Evolutionary conservation across 2,329 filamentous ascomycete genomes (phyloP).

Genomic region (Diaporthe vaccinii): DNA sequence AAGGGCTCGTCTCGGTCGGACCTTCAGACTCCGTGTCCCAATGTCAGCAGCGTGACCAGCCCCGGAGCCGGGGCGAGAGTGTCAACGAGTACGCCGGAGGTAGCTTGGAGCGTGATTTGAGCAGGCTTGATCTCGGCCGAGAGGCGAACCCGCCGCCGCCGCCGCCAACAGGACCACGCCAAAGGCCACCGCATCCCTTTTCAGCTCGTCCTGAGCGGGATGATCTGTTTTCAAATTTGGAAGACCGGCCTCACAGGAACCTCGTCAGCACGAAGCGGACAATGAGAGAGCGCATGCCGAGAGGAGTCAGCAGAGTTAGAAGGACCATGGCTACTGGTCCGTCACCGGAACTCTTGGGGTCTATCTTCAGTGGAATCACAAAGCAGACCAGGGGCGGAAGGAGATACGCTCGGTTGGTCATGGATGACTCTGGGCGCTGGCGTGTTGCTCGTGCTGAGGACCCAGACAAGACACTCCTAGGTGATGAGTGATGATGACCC

Average conservation of each 20-base stretch:
- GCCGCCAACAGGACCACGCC: background rate
- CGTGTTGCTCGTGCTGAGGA: slow-evolving; percentile 16
- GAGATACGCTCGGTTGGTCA: slow-evolving; percentile 22
- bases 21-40: slow-evolving; percentile 37
- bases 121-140: slow-evolving; percentile 31
- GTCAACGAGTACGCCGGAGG: background rate
- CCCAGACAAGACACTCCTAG: background rate
- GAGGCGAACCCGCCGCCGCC: background rate
- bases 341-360: slow-evolving; percentile 24
- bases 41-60: background rate
- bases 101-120: slow-evolving; percentile 21
- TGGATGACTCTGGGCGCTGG: slow-evolving; percentile 37
- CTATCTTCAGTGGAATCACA: slow-evolving; percentile 24
- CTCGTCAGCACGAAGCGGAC: background rate
- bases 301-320: background rate
- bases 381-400: background rate
- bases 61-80: background rate
- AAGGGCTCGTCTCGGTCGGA: slow-evolving; percentile 26
- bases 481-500: slow-evolving; percentile 3
- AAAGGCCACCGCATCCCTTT: background rate
- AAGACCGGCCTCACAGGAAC: background rate
- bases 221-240: background rate
- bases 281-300: background rate
- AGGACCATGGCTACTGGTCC: background rate
- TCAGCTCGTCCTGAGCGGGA: background rate